phyloP scores from a whole-genome alignment of 2,329 filamentous ascomycete species.

The Fusarium clavum region DNA sequence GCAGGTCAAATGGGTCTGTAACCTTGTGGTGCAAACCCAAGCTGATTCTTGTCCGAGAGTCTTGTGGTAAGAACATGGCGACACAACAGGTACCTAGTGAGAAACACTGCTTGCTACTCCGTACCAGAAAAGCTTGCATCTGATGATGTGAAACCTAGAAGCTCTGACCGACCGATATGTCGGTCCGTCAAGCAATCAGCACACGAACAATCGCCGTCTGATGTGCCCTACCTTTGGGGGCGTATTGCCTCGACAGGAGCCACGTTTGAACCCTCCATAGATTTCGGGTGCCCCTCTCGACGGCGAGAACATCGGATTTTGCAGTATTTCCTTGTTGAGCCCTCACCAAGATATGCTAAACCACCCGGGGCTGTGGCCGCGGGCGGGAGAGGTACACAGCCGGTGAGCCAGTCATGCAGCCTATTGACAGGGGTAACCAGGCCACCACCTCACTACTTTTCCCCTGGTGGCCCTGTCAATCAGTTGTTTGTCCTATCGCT shows the following conservation, averaged over 20 bases:
- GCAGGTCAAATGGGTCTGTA: constrained; percentile 22
- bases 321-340: constrained; percentile 28
- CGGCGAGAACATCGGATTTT: constrained; percentile 19
- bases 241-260: constrained; percentile 42
- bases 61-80: constrained; percentile 1
- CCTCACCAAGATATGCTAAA: constrained; percentile 4
- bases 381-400: constrained; percentile 36
- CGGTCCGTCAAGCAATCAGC: constrained; percentile 21
- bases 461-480: constrained; percentile 37
- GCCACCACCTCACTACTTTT: constrained; percentile 16
- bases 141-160: constrained; percentile 26
- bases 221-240: constrained; percentile 22
- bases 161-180: constrained; percentile 24
- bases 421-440: constrained; percentile 38
- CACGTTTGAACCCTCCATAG: constrained; percentile 42
- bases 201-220: constrained; percentile 4
- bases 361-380: constrained; percentile 37
- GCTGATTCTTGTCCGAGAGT: constrained; percentile 12
- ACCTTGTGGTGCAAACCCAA: constrained; percentile 11
- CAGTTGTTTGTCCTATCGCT: constrained; percentile 12
- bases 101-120: constrained; percentile 11
- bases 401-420: constrained; percentile 44
- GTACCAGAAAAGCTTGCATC: not conserved
- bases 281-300: constrained; percentile 24
- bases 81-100: constrained; percentile 9